Percentiles rank a stretch among this genome's conserved stretches.
Conservation (phyloP, 257 asterid species). For the Paulownia fortunei region DNA sequence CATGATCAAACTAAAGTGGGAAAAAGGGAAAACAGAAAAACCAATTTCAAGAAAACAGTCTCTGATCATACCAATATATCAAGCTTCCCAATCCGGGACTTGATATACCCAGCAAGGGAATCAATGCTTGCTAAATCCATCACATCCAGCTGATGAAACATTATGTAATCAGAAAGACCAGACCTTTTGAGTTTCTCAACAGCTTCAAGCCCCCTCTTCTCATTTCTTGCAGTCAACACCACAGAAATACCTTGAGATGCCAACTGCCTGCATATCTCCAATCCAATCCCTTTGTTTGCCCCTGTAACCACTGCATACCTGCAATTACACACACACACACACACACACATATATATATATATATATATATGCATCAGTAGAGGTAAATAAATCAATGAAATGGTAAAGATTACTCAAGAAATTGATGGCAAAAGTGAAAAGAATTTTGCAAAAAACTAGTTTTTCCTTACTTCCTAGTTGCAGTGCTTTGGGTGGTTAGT, state of each 20-base stretch:
- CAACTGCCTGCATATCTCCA: slow-evolving; percentile 57
- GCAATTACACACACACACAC: background rate
- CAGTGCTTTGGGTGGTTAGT: background rate
- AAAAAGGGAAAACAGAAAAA: background rate
- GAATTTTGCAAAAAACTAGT: background rate
- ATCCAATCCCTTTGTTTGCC: slow-evolving; percentile 62
- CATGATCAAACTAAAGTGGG: background rate
- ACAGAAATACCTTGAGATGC: slow-evolving; percentile 54
- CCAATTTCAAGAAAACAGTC: background rate
- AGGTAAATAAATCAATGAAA: background rate
- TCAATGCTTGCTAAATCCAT: slow-evolving; percentile 40
- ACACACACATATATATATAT: background rate
- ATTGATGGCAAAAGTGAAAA: background rate
- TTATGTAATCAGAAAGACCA: slow-evolving; percentile 43
- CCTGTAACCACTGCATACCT: slow-evolving; percentile 60
- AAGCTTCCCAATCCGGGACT: slow-evolving; percentile 47
- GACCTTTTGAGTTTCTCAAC: slow-evolving; percentile 42
- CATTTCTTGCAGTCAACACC: slow-evolving; percentile 56
- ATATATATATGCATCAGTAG: background rate
- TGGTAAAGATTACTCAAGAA: background rate
- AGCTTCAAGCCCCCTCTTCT: slow-evolving; percentile 54
- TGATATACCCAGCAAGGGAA: slow-evolving; percentile 42
- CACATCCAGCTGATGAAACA: slow-evolving; percentile 57
- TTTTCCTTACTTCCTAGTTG: slow-evolving; percentile 25
- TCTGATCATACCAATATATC: slow-evolving; percentile 45